Base-by-base conservation (phyloP, 352 stramenopile genomes). In the Albugo candida region DNA sequence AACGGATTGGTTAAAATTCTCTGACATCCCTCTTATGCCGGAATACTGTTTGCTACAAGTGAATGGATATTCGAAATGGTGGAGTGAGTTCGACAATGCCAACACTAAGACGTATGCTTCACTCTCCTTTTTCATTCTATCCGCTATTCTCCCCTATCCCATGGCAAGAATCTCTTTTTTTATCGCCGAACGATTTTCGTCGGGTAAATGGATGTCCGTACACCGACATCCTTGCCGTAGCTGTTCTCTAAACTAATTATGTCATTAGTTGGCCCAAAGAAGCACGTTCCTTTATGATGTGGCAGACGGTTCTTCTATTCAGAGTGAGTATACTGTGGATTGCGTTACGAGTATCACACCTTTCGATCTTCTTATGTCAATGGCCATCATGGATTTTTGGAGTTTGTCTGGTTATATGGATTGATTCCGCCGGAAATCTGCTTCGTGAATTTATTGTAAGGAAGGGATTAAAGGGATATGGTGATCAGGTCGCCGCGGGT, bases 71-170 rank as follows among this genome's bases (percentile, higher is more conserved):
- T 41, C 52, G 18, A 53, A 50, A 24, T 84, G 71, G 71, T 84
- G 71, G 71, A 35, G 58, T 37, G 50, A 75, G 44, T 74, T 66
- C 36, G 66, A 61, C 49, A 48, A 53, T 19, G 66, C 62, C 36
- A 65, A 56, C 49, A 42, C 76, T 21, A 61, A 66, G 54, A 76
- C 65, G 13, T 84, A 84, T 52, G 58, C 70, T 38, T 81, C 71
- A 27, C 63, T 84, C 60, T 59, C 81, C 45, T 63, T 84, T 46
- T 82, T 84, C 59, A 81, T 82, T 53, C 70, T 84, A 37, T 84
- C 72, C 46, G 67, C 72, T 21, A 70, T 77, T 51, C 60, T 84
- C 48, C 67, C 69, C 49, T 61, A 69, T 46, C 67, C 72, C 31
- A 84, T 84, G 48, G 61, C 72, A 43, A 69, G 70, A 47, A 81